A percentile compares a stretch with the other conserved stretches of the same genome.
Evolutionary conservation across 176 grass and related monocot genomes (phyloP).

Genomic region (Echinochloa phyllopogon): DNA sequence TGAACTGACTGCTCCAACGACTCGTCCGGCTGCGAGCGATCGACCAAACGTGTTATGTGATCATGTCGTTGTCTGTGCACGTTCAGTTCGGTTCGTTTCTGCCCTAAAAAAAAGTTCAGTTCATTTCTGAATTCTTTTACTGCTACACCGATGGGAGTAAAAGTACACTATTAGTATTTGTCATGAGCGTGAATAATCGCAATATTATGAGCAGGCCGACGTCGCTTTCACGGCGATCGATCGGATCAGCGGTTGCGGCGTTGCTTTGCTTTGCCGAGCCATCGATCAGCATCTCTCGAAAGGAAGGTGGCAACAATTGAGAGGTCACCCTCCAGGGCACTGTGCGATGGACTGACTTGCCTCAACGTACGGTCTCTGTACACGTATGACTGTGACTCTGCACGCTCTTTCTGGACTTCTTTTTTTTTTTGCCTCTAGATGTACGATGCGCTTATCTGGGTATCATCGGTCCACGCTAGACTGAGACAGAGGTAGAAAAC

Average conservation of each 20-base stretch:
- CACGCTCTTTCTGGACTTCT: neutral
- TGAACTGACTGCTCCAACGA: neutral
- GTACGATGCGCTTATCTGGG: neutral
- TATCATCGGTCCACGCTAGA: neutral
- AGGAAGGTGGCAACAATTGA: neutral
- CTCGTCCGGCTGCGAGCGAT: neutral
- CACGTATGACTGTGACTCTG: neutral
- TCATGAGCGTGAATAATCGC: neutral
- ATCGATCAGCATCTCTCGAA: neutral
- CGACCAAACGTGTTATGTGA: neutral
- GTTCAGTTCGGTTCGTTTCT: neutral
- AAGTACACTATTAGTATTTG: neutral
- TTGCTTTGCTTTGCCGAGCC: conserved; percentile 32
- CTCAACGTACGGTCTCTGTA: neutral
- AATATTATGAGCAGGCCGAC: neutral
- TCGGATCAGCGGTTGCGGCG: conserved; percentile 13
- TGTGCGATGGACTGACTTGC: neutral
- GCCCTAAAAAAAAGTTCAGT: no score
- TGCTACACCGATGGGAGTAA: neutral
- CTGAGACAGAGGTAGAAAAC: neutral
- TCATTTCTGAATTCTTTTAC: neutral
- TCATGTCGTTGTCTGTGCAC: neutral
- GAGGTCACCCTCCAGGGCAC: conserved; percentile 22
- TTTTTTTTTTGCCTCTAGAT: neutral
- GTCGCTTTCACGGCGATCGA: neutral